These are phyloP conservation scores for Neurospora sublineolata DNA, from an alignment of 495 filamentous ascomycete genomes.

Conservation along the genomic window DNA sequence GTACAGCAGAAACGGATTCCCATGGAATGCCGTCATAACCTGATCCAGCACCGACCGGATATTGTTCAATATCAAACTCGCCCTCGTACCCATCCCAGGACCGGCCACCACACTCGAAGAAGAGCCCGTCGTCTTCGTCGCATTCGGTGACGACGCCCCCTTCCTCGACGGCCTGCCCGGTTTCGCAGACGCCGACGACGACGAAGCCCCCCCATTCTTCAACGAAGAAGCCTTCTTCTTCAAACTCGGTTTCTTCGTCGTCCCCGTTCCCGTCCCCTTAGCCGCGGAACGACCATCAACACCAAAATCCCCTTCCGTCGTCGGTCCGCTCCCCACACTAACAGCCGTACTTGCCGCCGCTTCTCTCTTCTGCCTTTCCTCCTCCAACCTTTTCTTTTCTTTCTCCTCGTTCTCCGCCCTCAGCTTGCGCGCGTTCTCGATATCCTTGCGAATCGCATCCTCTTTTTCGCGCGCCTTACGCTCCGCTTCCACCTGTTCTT, in stretches of 20 bases:
- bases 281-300: neutral
- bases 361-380: conserved; percentile 32
- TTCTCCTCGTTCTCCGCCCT: conserved; percentile 42
- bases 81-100: conserved; percentile 37
- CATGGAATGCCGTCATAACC: conserved; percentile 49
- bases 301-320: conserved; percentile 5
- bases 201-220: neutral
- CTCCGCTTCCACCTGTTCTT: conserved; percentile 56
- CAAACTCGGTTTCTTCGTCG: neutral
- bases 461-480: conserved; percentile 49
- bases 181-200: conserved; percentile 15
- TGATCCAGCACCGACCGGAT: conserved; percentile 52
- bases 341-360: conserved; percentile 1
- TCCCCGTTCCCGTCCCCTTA: neutral
- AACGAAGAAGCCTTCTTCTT: conserved; percentile 1
- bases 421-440: conserved; percentile 45
- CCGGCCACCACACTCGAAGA: conserved; percentile 18
- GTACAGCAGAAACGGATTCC: conserved; percentile 63
- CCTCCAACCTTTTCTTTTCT: conserved; percentile 34
- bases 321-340: neutral
- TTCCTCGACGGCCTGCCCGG: conserved; percentile 39
- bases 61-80: conserved; percentile 37
- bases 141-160: conserved; percentile 12
- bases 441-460: conserved; percentile 45
- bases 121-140: conserved; percentile 24